Evolutionary conservation across 257 asterid genomes (phyloP), one percentile per base, ranked within the genome.

Genomic region (Solanum appendiculatum): DNA sequence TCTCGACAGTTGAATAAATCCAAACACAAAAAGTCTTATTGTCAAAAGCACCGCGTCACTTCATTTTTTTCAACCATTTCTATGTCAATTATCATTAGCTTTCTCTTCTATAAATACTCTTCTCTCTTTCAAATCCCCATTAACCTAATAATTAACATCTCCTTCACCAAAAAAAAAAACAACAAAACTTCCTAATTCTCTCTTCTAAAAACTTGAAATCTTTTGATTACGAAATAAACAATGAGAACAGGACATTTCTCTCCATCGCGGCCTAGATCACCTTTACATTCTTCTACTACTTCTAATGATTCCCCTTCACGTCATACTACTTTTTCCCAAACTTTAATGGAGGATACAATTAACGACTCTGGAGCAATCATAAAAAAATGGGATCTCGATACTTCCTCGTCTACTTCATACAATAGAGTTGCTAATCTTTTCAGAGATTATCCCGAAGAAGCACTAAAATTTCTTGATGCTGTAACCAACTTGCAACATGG

Each of bases 321-420:
- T 2, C 90, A 85, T 83, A 72, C 66, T 86, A 88, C 92, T 7
- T 93, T 94, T 88, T 92, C 95, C 3, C 92, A 93, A 9, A 63
- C 94, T 4, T 74, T 93, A 25, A 92, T 93, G 95, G 93, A 90
- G 46, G 98, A 94, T 12, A 91, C 94, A 88, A 86, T 96, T 46
- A 90, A 88, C 9, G 13, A 29, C 5, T 98, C 98, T 0, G 95
- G 93, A 60, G 37, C 70, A 3, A 64, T 93, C 9, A 93, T 96
- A 82, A 81, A 33, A 5, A 88, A 23, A 84, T 93, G 94, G 94
- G 92, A 87, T 21, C 10, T 92, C 4, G 90, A 91, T 20, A 37
- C 89, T 2, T 58, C 90, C 10, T 73, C 84, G 40, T 33, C 87
- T 7, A 36, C 73, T 10, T 37, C 83, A 1, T 64, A 86, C 72